Evolutionary conservation across 1,284 basidiomycete genomes (phyloP).

Genomic region (Moniliophthora roreri): DNA sequence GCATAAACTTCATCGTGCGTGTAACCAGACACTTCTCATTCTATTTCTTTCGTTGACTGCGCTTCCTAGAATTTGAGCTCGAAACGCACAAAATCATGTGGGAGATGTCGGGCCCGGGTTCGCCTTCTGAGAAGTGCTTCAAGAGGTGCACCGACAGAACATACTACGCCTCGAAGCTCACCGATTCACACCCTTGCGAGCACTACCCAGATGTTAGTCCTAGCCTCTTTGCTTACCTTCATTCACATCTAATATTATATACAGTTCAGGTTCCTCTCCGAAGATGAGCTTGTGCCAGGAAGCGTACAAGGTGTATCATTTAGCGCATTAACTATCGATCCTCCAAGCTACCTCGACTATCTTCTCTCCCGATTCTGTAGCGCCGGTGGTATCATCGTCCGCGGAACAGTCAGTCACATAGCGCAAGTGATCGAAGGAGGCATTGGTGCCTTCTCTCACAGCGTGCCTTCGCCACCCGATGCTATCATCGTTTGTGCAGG

Average conservation of each 20-base stretch:
- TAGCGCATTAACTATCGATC: slow-evolving; percentile 68
- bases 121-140: slow-evolving; percentile 55
- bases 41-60: background rate
- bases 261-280: slow-evolving; percentile 52
- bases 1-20: slow-evolving; percentile 53
- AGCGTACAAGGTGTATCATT: slow-evolving; percentile 55
- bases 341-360: slow-evolving; percentile 67
- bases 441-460: slow-evolving; percentile 34
- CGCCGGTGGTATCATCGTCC: slow-evolving; percentile 57
- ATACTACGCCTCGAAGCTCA: slow-evolving; percentile 45
- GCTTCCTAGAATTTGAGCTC: slow-evolving; percentile 54
- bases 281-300: slow-evolving; percentile 37
- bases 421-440: slow-evolving; percentile 63
- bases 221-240: background rate
- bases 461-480: slow-evolving; percentile 30
- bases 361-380: slow-evolving; percentile 61
- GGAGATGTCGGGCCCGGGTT: slow-evolving; percentile 59
- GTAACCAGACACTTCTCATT: too few relatives aligned
- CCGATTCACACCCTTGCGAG: slow-evolving; percentile 44
- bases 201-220: slow-evolving; percentile 62
- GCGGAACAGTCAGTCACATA: slow-evolving; percentile 62
- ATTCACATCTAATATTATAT: background rate
- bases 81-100: slow-evolving; percentile 75
- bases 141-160: slow-evolving; percentile 60
- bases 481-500: slow-evolving; percentile 69